Conservation (phyloP, 2,329 filamentous ascomycete species). For the Aspergillus floridensis region DNA sequence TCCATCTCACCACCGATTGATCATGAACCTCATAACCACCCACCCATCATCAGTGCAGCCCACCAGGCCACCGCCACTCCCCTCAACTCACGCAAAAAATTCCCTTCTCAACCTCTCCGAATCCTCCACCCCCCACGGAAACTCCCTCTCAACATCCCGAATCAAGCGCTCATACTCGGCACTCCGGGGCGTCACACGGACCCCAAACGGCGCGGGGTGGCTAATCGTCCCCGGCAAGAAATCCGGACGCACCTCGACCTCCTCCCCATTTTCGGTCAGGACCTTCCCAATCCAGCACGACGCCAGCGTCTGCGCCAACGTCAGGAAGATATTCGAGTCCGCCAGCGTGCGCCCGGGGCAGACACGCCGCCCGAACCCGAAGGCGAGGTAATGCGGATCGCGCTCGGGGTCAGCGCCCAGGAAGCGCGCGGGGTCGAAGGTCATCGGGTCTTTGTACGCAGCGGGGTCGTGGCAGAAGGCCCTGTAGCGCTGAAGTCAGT, state of each 20-base stretch:
- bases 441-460: neutral
- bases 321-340: conserved; percentile 2
- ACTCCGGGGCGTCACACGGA: conserved; percentile 3
- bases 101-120: neutral
- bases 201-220: conserved; percentile 6
- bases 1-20: too few species aligned
- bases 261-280: neutral
- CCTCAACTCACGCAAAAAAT: neutral
- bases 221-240: conserved; percentile 9
- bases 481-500: neutral
- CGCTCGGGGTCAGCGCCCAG: neutral
- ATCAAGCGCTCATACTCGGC: neutral
- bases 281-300: neutral
- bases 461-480: conserved; percentile 9
- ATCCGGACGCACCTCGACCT: neutral
- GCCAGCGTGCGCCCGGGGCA: conserved; percentile 8
- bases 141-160: neutral
- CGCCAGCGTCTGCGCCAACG: neutral
- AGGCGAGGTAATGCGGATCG: conserved; percentile 4
- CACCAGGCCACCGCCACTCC: too few species aligned
- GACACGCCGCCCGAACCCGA: conserved; percentile 10
- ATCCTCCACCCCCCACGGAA: conserved; percentile 3
- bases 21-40: too few species aligned
- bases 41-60: too few species aligned
- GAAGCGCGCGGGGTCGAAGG: conserved; percentile 11